Percentiles rank a stretch among this genome's conserved stretches.
Conservation (phyloP, 495 filamentous ascomycete genomes). For the Hyaloscypha variabilis region DNA sequence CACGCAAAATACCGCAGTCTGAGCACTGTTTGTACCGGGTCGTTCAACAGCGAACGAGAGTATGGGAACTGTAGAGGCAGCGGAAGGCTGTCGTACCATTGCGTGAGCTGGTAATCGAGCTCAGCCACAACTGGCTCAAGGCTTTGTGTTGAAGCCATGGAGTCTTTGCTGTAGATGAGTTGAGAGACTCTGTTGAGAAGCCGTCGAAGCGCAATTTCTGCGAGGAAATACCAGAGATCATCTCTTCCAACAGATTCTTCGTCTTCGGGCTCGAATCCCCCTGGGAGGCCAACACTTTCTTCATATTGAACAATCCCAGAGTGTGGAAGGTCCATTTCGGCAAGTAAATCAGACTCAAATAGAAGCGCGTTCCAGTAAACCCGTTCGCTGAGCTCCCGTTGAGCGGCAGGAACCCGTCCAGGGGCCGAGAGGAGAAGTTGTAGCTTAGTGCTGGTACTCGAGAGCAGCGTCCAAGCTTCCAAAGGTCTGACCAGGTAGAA, state of each 20-base stretch:
- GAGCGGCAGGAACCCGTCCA: slow-evolving; percentile 65
- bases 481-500: slow-evolving; percentile 81
- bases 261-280: slow-evolving; percentile 67
- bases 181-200: slow-evolving; percentile 80
- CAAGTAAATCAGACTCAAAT: slow-evolving; percentile 80
- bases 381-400: slow-evolving; percentile 71
- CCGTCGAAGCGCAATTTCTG: slow-evolving; percentile 76
- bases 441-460: slow-evolving; percentile 77
- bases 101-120: slow-evolving; percentile 78
- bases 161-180: slow-evolving; percentile 78
- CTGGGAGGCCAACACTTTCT: slow-evolving; percentile 76
- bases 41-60: slow-evolving; percentile 60
- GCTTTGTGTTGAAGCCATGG: slow-evolving; percentile 65
- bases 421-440: slow-evolving; percentile 75
- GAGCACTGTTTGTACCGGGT: slow-evolving; percentile 78
- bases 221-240: slow-evolving; percentile 83
- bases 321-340: slow-evolving; percentile 79
- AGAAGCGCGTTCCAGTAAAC: slow-evolving; percentile 85
- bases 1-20: slow-evolving; percentile 81
- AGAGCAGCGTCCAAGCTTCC: slow-evolving; percentile 81
- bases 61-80: slow-evolving; percentile 75
- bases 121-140: slow-evolving; percentile 77
- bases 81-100: slow-evolving; percentile 82
- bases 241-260: slow-evolving; percentile 67
- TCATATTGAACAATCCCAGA: slow-evolving; percentile 81